Evolutionary conservation across 495 filamentous ascomycete species (phyloP), one percentile per base, ranked within the genome.

Genomic region (Diplogelasinospora grovesii): DNA sequence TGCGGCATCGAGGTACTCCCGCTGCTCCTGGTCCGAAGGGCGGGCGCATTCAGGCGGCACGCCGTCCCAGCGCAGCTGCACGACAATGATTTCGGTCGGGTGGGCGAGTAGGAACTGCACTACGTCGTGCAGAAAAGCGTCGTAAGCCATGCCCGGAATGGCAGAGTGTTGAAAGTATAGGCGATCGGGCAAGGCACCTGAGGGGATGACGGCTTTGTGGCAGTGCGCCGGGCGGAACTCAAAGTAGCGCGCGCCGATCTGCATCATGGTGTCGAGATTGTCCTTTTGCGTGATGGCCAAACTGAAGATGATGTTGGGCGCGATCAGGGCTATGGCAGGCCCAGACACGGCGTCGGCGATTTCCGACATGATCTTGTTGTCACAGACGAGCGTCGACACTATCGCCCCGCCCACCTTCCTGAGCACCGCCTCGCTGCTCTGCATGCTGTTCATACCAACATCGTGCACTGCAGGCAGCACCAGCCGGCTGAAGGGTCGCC

Each of bases 211-310:
- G 32, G 45, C 51, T 3, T 46, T 52, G 43, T 73, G 68, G 18
- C 70, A 57, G 25, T 66, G 63, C 1, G 74, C 71, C 1, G 74
- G 73, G 6, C 74, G 64, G 39, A 74, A 74, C 55, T 76, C 74
- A 31, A 76, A 77, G 51, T 75, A 77, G 14, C 74, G 53, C 1
- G 70, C 69, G 6, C 74, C 73, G 26, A 76, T 61, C 24, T 39
- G 43, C 25, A 77, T 60, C 43, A 76, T 67, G 13, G 59, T 48
- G 20, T 57, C 47, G 3, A 76, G 54, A 24, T 43, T 48, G 43
- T 76, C 70, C 43, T 77, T 77, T 41, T 77, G 73, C 25, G 70
- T 77, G 29, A 75, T 66, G 43, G 73, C 64, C n/a, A 75, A 55
- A 15, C 61, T 64, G 34, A 54, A 56, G 50, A 77, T 63, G 50